These are phyloP conservation scores for Fusarium solani-melongenae DNA, from an alignment of 2,329 filamentous ascomycete species.

Conservation along the genomic window DNA sequence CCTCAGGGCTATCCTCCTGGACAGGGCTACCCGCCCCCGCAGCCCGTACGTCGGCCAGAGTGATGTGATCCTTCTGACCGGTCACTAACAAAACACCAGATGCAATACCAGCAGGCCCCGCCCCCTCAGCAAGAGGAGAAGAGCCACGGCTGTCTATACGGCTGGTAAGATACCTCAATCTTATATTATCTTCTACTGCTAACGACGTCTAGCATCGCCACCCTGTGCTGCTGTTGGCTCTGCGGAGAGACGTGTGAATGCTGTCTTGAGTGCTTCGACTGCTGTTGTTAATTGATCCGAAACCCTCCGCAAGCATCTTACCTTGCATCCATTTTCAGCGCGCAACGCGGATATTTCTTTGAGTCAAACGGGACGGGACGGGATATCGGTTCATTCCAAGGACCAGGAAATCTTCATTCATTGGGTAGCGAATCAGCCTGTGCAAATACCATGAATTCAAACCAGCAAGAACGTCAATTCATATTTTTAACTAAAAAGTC, in stretches of 20 bases:
- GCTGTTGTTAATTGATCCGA: conserved; percentile 48
- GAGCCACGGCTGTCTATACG: conserved; percentile 55
- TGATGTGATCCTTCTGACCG: not conserved
- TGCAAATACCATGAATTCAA: conserved; percentile 20
- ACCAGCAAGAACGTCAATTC: not conserved
- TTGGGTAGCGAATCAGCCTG: conserved; percentile 1
- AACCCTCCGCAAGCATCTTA: not conserved
- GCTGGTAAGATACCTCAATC: conserved; percentile 46
- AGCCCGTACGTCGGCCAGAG: conserved; percentile 32
- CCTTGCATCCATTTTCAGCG: not conserved
- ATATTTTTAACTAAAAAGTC: not conserved
- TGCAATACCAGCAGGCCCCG: conserved; percentile 48
- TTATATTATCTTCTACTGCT: not conserved
- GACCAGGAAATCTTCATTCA: not conserved
- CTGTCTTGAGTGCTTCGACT: conserved; percentile 55
- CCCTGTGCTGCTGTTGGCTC: conserved; percentile 58
- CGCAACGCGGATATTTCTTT: not conserved
- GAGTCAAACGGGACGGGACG: not conserved
- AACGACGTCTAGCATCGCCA: conserved; percentile 47
- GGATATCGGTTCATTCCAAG: conserved; percentile 1
- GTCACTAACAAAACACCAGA: conserved; percentile 35
- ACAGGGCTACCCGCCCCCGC: conserved; percentile 36
- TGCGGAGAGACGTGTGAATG: conserved; percentile 58
- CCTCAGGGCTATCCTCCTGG: conserved; percentile 44
- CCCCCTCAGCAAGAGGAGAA: conserved; percentile 50